Evolutionary conservation across 257 asterid species (phyloP), one percentile per base, ranked within the genome.

Genomic region (Craterostigma plantagineum): DNA sequence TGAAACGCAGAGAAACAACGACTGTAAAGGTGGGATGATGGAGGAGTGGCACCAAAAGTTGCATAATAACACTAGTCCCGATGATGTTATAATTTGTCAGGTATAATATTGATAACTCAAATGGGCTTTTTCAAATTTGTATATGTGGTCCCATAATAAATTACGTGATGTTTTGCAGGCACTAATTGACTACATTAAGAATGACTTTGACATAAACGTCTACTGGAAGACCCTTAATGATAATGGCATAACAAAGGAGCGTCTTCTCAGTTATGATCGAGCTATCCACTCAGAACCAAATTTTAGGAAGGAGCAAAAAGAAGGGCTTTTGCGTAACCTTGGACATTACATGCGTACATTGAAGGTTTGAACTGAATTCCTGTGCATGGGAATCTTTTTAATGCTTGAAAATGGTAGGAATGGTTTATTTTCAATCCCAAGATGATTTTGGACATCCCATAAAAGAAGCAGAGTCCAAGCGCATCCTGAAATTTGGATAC

Each of bases 11-110:
- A 77, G 96, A 49, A 79, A 90, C 4, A 90, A 90, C 58, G 69
- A 79, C 14, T 79, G 96, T 68, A 83, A 90, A 51, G 99, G 99
- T 53, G 99, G 84, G 49, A 73, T 90, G 63, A 83, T 90, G 99
- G 99, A 90, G 73, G 75, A 90, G 64, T 90, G 99, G 99, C 99
- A 90, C 66, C 99, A 90, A 64, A 90, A 90, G 61, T 74, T 90
- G 51, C 99, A 90, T 56, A 90, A 90, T 53, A 90, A 90, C 69
- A 90, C 99, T 18, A 90, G 99, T 54, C 99, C 99, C 49, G 99
- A 90, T 72, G 99, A 90, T 67, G 92, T 90, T 38, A 68, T 83
- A 51, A 90, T 90, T 62, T 90, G 99, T 66, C 99, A 90, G 99
- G 97, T 86, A 72, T 51, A 44, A 46, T 52, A 48, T 57, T 30